phyloP scores from a whole-genome alignment of 805 yeast species.

The Maudiozyma pseudohumilis region DNA sequence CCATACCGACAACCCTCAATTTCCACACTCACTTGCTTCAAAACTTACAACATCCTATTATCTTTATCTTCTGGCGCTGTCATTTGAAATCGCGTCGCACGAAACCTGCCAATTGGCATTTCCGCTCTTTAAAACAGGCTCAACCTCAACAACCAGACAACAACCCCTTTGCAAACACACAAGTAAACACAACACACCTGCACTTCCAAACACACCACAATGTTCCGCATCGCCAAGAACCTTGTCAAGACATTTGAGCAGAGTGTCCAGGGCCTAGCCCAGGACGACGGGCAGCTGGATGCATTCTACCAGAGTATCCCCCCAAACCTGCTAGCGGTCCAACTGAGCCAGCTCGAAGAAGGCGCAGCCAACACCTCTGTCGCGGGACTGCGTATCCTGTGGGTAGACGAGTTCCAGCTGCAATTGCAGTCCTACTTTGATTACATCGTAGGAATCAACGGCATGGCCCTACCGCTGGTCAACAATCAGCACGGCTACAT shows the following conservation, averaged over 20 bases:
- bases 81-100: too few species aligned
- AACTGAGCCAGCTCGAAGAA: constrained; percentile 5
- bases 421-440: constrained; percentile 84
- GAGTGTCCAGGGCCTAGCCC: constrained; percentile 31
- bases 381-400: constrained; percentile 51
- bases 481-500: constrained; percentile 28
- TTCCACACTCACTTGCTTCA: too few species aligned
- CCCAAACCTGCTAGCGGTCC: constrained; percentile 23
- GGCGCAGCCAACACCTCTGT: constrained; percentile 19
- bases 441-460: constrained; percentile 71
- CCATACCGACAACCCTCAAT: too few species aligned
- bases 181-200: neutral
- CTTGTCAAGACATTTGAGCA: constrained; percentile 48
- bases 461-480: constrained; percentile 43
- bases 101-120: too few species aligned
- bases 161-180: neutral
- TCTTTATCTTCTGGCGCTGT: too few species aligned
- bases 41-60: too few species aligned
- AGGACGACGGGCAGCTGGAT: constrained; percentile 25
- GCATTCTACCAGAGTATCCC: constrained; percentile 31
- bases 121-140: too few species aligned
- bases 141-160: too few species aligned
- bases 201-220: constrained; percentile 5
- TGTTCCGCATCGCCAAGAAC: constrained; percentile 59
- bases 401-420: constrained; percentile 38